Percentiles rank a stretch among this genome's conserved stretches.
Evolutionary conservation across 2,329 filamentous ascomycete species (phyloP).

Genomic region (Coleophoma crateriformis): DNA sequence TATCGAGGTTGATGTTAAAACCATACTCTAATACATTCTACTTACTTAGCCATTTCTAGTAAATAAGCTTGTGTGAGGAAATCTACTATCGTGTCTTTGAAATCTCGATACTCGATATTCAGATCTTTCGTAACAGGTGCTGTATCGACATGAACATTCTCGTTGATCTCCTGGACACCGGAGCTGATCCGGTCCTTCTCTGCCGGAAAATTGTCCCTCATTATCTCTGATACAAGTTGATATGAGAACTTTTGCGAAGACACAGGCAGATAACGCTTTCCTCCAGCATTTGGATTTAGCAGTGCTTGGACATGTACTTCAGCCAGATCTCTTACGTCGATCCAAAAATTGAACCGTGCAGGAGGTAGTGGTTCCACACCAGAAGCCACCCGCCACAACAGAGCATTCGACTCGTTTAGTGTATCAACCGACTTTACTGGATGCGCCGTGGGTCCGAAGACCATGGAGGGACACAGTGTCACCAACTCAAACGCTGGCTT

Average conservation of each 20-base stretch:
- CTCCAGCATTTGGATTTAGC: conserved; percentile 47
- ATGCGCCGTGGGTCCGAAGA: conserved; percentile 55
- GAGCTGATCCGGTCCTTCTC: conserved; percentile 20
- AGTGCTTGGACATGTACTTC: conserved; percentile 53
- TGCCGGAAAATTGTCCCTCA: conserved; percentile 30
- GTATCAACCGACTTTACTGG: conserved; percentile 53
- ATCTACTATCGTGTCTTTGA: conserved; percentile 53
- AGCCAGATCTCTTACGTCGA: conserved; percentile 55
- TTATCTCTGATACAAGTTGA: conserved; percentile 35
- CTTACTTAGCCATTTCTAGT: not conserved
- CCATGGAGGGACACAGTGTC: conserved; percentile 55
- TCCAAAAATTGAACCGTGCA: conserved; percentile 41
- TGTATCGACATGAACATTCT: conserved; percentile 32
- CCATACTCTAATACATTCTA: too few species aligned
- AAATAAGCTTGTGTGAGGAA: conserved; percentile 35
- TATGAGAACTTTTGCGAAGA: conserved; percentile 41
- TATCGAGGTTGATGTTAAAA: too few species aligned
- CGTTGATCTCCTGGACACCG: conserved; percentile 29
- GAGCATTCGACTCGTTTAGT: conserved; percentile 67
- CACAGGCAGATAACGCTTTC: conserved; percentile 51
- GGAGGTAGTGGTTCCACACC: conserved; percentile 46
- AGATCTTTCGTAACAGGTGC: conserved; percentile 41
- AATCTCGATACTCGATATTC: conserved; percentile 48
- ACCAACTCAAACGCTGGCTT: conserved; percentile 49
- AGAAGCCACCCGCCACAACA: conserved; percentile 55